phyloP scores from a whole-genome alignment of 495 filamentous ascomycete genomes.

The Aspergillus bridgeri region DNA sequence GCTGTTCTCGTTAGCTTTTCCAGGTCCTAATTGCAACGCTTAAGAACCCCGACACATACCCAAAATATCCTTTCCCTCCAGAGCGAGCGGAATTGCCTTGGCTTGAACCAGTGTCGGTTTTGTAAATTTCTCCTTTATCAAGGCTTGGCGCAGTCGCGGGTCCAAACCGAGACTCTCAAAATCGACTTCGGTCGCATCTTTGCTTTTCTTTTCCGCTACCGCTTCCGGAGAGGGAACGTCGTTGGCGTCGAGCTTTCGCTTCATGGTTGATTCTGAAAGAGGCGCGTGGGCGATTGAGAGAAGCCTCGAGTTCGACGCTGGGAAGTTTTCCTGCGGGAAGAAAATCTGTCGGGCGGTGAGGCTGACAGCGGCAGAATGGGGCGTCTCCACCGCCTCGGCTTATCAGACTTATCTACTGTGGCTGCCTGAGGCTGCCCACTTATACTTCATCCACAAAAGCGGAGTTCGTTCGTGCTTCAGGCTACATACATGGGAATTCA shows the following conservation, averaged over 20 bases:
- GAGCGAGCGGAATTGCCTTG: constrained; percentile 80
- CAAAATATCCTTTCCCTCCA: constrained; percentile 89
- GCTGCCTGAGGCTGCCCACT: background rate
- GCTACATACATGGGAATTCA: too few species aligned
- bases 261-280: constrained; percentile 41
- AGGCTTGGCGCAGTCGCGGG: constrained; percentile 76
- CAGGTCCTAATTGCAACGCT: background rate
- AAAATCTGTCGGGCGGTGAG: constrained; percentile 45
- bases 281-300: background rate
- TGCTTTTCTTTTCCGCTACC: constrained; percentile 20
- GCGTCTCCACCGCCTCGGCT: constrained; percentile 9
- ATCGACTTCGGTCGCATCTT: constrained; percentile 21
- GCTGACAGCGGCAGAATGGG: constrained; percentile 27
- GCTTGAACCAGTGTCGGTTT: constrained; percentile 83
- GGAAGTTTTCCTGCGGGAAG: constrained; percentile 30
- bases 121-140: constrained; percentile 78
- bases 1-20: constrained; percentile 43
- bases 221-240: constrained; percentile 50
- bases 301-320: background rate
- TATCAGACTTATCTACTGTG: background rate
- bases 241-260: constrained; percentile 61
- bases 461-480: too few species aligned
- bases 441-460: too few species aligned
- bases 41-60: constrained; percentile 36
- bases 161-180: constrained; percentile 68